Evolutionary conservation across 805 yeast species (phyloP).

Genomic region (Saturnispora kantuleensis): DNA sequence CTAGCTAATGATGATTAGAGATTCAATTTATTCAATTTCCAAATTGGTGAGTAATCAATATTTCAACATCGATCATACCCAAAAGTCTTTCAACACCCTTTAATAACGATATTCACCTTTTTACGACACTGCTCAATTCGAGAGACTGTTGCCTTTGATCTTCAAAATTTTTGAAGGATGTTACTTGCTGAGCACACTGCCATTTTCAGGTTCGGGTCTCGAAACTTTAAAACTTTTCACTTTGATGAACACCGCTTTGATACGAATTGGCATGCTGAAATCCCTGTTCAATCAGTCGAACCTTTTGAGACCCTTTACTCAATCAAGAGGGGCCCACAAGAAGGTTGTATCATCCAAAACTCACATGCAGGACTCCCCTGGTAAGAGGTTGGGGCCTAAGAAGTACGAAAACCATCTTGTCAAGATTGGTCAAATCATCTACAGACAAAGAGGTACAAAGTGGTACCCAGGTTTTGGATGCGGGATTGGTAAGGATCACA

Average conservation of each 20-base stretch:
- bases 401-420: slow-evolving; percentile 71
- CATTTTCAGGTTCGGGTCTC: no score
- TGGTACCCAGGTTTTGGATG: slow-evolving; percentile 92
- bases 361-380: slow-evolving; percentile 87
- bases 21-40: no score
- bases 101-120: no score
- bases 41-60: no score
- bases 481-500: slow-evolving; percentile 87
- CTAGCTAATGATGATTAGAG: no score
- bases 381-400: slow-evolving; percentile 89
- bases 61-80: no score
- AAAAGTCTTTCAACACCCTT: no score
- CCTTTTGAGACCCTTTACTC: slow-evolving; percentile 14
- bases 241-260: neutral
- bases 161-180: neutral
- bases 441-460: slow-evolving; percentile 92
- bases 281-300: no score
- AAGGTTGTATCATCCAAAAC: slow-evolving; percentile 94
- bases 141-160: neutral
- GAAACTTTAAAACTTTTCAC: no score
- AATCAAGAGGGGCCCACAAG: slow-evolving; percentile 84
- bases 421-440: slow-evolving; percentile 72
- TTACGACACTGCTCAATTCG: no score
- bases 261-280: neutral
- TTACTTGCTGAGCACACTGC: no score